phyloP scores from a whole-genome alignment of 1,284 basidiomycete species.

The Wallemia ichthyophaga region DNA sequence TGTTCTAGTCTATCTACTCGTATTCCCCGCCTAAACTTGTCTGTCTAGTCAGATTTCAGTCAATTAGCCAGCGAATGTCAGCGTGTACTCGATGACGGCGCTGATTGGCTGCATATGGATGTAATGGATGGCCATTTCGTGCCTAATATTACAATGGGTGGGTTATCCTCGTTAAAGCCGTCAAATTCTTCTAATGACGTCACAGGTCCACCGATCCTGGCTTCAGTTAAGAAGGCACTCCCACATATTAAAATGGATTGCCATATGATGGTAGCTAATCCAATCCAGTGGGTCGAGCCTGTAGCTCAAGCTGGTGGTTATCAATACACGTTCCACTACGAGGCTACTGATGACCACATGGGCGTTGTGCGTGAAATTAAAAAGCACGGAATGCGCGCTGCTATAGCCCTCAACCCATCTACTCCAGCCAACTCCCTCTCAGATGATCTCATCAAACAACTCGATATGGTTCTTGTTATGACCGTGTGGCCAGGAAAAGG shows the following conservation, averaged over 20 bases:
- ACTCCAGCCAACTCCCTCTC: conserved; percentile 61
- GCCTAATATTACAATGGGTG: conserved; percentile 88
- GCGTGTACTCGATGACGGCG: conserved; percentile 67
- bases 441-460: conserved; percentile 41
- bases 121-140: conserved; percentile 58
- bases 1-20: not conserved
- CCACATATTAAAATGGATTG: conserved; percentile 98
- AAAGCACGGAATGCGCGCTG: conserved; percentile 49
- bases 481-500: conserved; percentile 75
- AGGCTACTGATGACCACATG: conserved; percentile 62
- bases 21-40: not conserved
- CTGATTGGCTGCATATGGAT: conserved; percentile 95
- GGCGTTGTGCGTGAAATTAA: conserved; percentile 31
- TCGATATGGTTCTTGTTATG: conserved; percentile 91
- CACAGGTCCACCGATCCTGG: conserved; percentile 59
- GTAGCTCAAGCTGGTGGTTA: conserved; percentile 83
- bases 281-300: conserved; percentile 84
- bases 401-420: conserved; percentile 76
- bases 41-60: conserved; percentile 44
- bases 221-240: conserved; percentile 59
- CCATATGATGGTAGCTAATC: conserved; percentile 98
- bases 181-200: conserved; percentile 5
- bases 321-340: conserved; percentile 88
- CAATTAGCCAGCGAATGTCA: conserved; percentile 70
- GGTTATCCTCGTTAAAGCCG: conserved; percentile 3